Base-by-base conservation (phyloP, 108 stramenopile species). In the Licmophora abbreviata region DNA sequence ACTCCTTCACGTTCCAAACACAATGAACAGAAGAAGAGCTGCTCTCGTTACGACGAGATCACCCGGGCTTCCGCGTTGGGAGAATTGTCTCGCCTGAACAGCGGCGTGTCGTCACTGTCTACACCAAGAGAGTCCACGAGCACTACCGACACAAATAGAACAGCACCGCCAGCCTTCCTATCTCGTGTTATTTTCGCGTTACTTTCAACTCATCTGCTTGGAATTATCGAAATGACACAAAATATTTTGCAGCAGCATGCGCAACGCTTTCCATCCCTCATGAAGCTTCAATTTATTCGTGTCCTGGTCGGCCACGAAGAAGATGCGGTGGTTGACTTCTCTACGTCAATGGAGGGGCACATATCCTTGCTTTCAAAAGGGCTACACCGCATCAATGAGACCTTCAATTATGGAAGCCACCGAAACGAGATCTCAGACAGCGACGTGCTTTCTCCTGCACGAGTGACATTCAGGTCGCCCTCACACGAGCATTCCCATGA, bases 301-400 rank as follows among this genome's bases (percentile, higher is more conserved):
- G 12, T 9, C 17, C 17, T 29, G 2, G n/a, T 50, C 2, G 15
- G 2, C 11, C 30, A 31, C 15, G 48, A 29, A 50, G 24, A 50
- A 15, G 29, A 50, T 17, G 54, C 54, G 29, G 42, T 27, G 0
- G 56, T 57, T n/a, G n/a, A n/a, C 15, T 17, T 32, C 0, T 48
- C 61, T 11, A 26, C 47, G 17, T 24, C 10, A 7, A 56, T 48
- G 36, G 43, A 46, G 18, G 38, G 20, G 38, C 18, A 40, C 2
- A 40, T 42, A 32, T n/a, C n/a, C n/a, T n/a, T n/a, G n/a, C n/a
- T n/a, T n/a, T n/a, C n/a, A n/a, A n/a, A n/a, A n/a, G n/a, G n/a
- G n/a, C n/a, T n/a, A n/a, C n/a, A n/a, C n/a, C n/a, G n/a, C n/a
- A n/a, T n/a, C 28, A 18, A 44, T 12, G 14, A 18, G 11, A 9